Conservation (phyloP, 257 asterid genomes). For the Capsicum baccatum region DNA sequence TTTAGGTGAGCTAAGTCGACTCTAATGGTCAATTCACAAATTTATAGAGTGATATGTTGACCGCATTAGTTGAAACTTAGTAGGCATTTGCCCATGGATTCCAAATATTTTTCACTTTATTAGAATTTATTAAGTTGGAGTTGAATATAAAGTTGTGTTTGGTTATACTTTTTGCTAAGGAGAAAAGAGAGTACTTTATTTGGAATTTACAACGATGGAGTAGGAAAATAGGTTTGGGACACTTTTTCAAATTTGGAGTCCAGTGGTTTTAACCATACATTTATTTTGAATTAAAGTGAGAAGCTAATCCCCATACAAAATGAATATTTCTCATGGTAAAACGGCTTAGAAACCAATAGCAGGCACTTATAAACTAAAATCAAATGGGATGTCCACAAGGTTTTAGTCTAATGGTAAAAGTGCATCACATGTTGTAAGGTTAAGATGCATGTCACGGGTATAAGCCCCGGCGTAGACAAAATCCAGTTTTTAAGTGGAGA, state of each 20-base stretch:
- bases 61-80: neutral
- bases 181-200: neutral
- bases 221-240: neutral
- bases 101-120: neutral
- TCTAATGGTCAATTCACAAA: conserved; percentile 4
- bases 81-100: neutral
- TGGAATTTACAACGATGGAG: neutral
- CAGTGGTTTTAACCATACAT: neutral
- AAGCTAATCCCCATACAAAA: neutral
- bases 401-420: neutral
- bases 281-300: neutral
- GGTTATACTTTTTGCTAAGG: no score
- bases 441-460: neutral
- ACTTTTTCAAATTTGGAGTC: neutral
- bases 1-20: neutral
- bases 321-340: neutral
- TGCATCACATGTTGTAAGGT: neutral
- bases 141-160: no score
- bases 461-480: neutral
- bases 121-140: no score
- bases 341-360: neutral
- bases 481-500: neutral
- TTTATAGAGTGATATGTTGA: neutral
- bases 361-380: conserved; percentile 15
- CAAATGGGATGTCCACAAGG: neutral